Evolutionary conservation across 306 rosid species (phyloP), one percentile per base, ranked within the genome.

Genomic region (Luffa acutangula): DNA sequence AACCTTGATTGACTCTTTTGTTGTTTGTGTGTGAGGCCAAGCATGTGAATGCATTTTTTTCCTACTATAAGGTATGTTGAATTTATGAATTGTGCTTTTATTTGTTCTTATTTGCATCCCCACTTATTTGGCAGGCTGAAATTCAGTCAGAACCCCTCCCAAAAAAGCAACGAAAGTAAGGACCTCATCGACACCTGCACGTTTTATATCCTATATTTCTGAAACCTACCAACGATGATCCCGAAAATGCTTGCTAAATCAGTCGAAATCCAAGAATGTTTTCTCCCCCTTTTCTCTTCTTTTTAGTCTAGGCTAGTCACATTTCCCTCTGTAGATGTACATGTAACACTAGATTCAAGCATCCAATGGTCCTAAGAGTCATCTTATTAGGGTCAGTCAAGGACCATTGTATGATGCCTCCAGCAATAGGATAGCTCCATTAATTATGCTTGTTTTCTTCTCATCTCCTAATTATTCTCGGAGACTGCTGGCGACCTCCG

Each of bases 141-240:
- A 73, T 53, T 52, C 92, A 84, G 70, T 33, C 91, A 12, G 97
- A 90, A 63, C 81, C 90, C 52, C 62, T 60, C 9, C 58, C 56
- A 13, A 93, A 93, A 83, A 93, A 87, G 89, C 89, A 77, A 21
- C 72, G 93, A 76, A 93, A 91, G 85, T 93, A 82, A 84, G 45
- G 81, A 78, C 34, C 64, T 36, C 18, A 18, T 9, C 11, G 48
- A 25, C 34, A 75, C 34, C 25, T 9, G 25, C 64, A 53, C 48
- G 13, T 75, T 34, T 33, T 17, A 33, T 46, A 15, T 73, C 78
- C 41, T 73, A 31, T 49, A 31, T 72, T 46, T 34, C 17, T 52
- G 46, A 36, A 17, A 53, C 42, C 12, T 76, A 20, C 42, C 80
- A 20, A 41, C 13, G 39, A 2, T 6, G 63, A 36, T 17, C 36